Base-by-base conservation (phyloP, 139 green algal species). In the Zygnema circumcarinatum region DNA sequence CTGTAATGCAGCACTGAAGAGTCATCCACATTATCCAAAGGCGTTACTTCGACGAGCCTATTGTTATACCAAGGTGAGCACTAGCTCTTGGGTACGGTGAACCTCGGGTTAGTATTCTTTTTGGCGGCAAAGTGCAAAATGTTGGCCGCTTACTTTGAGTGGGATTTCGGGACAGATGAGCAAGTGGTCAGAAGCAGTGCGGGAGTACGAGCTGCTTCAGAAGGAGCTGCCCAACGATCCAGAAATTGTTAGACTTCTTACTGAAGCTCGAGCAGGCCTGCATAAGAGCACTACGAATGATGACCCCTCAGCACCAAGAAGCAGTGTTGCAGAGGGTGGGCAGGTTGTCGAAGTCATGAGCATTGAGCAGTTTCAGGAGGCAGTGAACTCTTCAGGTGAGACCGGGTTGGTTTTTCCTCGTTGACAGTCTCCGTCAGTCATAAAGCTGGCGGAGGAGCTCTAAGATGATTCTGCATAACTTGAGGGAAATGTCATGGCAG, bases 141-240 rank as follows among this genome's bases (percentile, higher is more conserved):
- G n/a, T n/a, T n/a, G n/a, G n/a, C n/a, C n/a, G n/a, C n/a, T n/a
- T n/a, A n/a, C n/a, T n/a, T n/a, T n/a, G n/a, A n/a, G n/a, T n/a
- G n/a, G n/a, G n/a, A n/a, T n/a, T n/a, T n/a, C n/a, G n/a, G n/a
- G n/a, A n/a, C 47, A 84, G 76, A 25, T 84, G 76, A 16, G 74
- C 7, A 84, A 52, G 16, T 84, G 76, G 76, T 11, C 7, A 76
- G 76, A 84, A 25, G 76, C 76, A 25, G 3, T 84, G 47, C 39
- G 16, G 16, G 76, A 84, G 3, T 84, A 76, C 68, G 76, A 84
- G 76, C 3, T 25, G 16, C 54, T 84, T 11, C 33, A 41, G 36
- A 84, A 84, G 76, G 35, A 84, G 47, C 7, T 84, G 76, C 76
- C 76, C 16, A 7, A 52, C 33, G 76, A 84, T 84, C 38, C 3